Evolutionary conservation across 2,329 filamentous ascomycete genomes (phyloP), one percentile per base, ranked within the genome.

Genomic region (Sporothrix dimorphospora): DNA sequence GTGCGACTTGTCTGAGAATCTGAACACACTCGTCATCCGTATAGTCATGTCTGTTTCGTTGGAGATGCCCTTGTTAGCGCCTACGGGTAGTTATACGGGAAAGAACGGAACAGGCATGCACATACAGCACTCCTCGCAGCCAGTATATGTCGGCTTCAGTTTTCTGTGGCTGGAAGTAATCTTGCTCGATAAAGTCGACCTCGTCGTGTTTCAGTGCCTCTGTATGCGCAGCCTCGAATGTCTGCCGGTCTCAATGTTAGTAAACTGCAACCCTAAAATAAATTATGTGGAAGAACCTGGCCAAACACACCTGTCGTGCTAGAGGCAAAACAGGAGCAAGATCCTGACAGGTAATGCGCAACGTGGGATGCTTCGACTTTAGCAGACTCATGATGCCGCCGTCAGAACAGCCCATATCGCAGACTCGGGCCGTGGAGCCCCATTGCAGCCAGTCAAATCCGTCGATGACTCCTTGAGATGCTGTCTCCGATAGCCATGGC

Each of bases 381-480:
- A 53, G 49, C 49, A 53, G 49, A 21, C 49, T 53, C 49, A 53
- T 53, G 49, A 53, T 53, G 49, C 16, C 49, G 49, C 49, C 49
- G 49, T 53, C 49, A 3, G 49, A 53, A 19, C 49, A n/a, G 49
- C 49, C 49, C 49, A 53, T 53, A 21, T 53, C 49, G 49, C 49
- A 53, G 12, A 53, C 49, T 19, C 16, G 14, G 49, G 49, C 49
- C 49, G 49, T 21, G 16, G 49, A 21, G 14, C 49, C 49, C 49
- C 49, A 53, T 19, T 53, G 4, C 49, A 34, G 49, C 49, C 49
- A 53, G 49, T 53, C n/a, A 16, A 53, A 34, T 34, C 49, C 49
- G n/a, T n/a, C 14, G 49, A 53, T 21, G 49, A n/a, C 16, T 8
- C 49, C n/a, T 53, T 24, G 49, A 19, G 16, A 21, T 21, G n/a